phyloP scores from a whole-genome alignment of 2,329 filamentous ascomycete genomes.

The Ilyonectria mors-panacis region DNA sequence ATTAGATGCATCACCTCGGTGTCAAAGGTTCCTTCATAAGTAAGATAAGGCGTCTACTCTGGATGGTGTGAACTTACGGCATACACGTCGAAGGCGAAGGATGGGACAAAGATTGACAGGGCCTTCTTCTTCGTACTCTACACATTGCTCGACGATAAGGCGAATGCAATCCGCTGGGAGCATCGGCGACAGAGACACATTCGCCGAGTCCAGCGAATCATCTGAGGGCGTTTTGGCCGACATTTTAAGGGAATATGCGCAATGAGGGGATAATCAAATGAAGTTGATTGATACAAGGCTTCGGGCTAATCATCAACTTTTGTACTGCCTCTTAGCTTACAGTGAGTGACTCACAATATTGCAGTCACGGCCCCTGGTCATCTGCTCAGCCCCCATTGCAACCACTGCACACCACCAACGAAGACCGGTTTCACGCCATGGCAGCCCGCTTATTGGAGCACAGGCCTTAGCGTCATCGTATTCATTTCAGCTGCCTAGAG shows the following conservation, averaged over 20 bases:
- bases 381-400: no score
- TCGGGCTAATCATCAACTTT: no score
- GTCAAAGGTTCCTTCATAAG: not conserved
- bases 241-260: not conserved
- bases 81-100: not conserved
- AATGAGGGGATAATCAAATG: not conserved
- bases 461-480: no score
- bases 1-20: not conserved
- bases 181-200: not conserved
- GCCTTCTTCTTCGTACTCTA: not conserved
- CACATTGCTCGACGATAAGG: not conserved
- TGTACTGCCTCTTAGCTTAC: not conserved
- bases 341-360: not conserved
- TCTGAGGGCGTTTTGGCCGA: not conserved
- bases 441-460: no score
- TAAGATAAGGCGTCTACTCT: not conserved
- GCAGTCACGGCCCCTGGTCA: no score
- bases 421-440: no score
- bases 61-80: not conserved
- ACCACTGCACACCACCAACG: no score
- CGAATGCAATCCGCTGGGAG: constrained; percentile 1
- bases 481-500: no score
- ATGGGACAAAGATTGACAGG: not conserved
- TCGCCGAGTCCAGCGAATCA: not conserved
- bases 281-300: not conserved